Base-by-base conservation (phyloP, 352 stramenopile genomes). In the Phytophthora chlamydospora region DNA sequence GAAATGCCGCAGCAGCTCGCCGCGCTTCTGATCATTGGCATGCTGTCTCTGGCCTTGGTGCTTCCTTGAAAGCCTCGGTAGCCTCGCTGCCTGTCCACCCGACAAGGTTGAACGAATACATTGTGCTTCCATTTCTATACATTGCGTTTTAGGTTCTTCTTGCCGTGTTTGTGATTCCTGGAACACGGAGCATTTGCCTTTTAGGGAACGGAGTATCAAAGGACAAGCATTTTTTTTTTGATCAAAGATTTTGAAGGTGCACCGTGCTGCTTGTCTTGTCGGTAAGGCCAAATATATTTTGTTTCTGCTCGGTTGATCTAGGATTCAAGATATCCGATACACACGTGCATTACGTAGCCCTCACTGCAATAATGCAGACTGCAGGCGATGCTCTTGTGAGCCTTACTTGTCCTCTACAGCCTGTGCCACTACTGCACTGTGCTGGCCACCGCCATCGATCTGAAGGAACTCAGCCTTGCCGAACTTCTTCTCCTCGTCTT, bases 391-490 rank as follows among this genome's bases (percentile, higher is more conserved):
- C 38, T 35, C 43, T 24, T 24, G 21, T 24, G 21, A 1, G 21
- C 38, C 33, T 39, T 58, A 68, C 53, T 68, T 48, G 14, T 67
- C 42, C 16, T 68, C 32, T n/a, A 16, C 14, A 8, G n/a, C 31
- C 50, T 42, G 53, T 62, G 83, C 88, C 41, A 97, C 57, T 39
- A 97, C 73, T 3, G 82, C 85, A 42, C 75, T 96, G 64, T 98
- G 91, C 70, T 97, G 89, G 4, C 90, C 91, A 21, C 91, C 91
- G 49, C 86, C 90, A 35, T 91, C 80, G 35, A 96, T 76, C 62
- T 92, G 83, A 52, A 93, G 53, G 43, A 93, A 80, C 13, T 85
- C 51, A 6, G 78, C 82, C 45, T 76, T 56, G 16, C 75, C 78
- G 62, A 92, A 90, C 42, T 75, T 82, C 31, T 56, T 24, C 11